Percentiles rank a stretch among this genome's conserved stretches.
These are phyloP conservation scores for Backusella parvicylindrica DNA, from an alignment of 192 early-diverging fungal species.

Conservation along the genomic window DNA sequence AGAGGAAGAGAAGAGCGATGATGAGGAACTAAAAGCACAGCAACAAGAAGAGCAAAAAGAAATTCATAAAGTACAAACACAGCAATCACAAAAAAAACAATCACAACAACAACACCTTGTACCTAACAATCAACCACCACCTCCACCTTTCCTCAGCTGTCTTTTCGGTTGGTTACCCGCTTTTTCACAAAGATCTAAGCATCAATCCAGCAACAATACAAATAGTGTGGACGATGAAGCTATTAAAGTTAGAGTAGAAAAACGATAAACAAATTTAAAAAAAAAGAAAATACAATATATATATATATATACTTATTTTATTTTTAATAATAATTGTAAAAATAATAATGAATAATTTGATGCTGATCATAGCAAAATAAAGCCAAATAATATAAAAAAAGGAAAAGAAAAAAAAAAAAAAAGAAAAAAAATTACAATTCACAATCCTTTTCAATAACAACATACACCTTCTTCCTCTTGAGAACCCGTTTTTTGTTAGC, in stretches of 20 bases:
- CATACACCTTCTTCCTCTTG: neutral
- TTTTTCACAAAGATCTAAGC: neutral
- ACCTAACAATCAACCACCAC: conserved; percentile 2
- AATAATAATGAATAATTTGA: neutral
- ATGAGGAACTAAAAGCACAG: neutral
- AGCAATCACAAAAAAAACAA: neutral
- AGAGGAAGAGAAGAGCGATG: neutral
- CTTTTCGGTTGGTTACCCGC: conserved; percentile 9
- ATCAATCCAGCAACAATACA: neutral
- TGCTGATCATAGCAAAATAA: neutral
- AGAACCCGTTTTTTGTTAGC: neutral
- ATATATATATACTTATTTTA: neutral
- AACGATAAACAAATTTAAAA: neutral
- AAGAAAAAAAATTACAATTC: neutral
- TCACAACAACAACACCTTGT: neutral
- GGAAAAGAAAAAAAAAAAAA: neutral
- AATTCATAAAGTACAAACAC: neutral
- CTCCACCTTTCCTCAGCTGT: conserved; percentile 5
- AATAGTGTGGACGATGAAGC: neutral
- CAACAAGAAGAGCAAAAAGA: neutral
- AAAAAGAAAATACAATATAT: neutral
- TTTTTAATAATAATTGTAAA: neutral
- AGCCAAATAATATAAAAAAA: neutral
- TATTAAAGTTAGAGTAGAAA: neutral
- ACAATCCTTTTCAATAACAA: neutral